These are phyloP conservation scores for Alternaria ventricosa DNA, from an alignment of 2,329 filamentous ascomycete genomes.

Conservation along the genomic window DNA sequence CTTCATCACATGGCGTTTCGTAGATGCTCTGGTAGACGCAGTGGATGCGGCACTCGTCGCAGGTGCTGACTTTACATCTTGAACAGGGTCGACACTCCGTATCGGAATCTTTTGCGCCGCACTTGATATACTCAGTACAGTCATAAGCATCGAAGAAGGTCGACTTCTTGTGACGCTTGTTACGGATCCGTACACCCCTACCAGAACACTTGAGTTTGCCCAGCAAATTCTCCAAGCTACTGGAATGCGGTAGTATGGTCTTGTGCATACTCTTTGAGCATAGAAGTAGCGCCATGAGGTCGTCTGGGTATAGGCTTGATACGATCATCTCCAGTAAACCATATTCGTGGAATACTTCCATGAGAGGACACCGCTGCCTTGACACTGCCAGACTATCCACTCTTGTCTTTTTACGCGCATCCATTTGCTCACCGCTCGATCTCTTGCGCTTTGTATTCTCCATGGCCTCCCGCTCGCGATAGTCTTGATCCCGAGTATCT, in stretches of 20 bases:
- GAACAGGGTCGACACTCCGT: conserved; percentile 34
- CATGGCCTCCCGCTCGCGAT: neutral
- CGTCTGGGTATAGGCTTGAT: conserved; percentile 31
- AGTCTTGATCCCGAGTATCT: neutral
- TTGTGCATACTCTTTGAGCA: conserved; percentile 35
- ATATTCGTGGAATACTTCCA: conserved; percentile 34
- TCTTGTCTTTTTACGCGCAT: conserved; percentile 16
- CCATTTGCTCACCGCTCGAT: conserved; percentile 8
- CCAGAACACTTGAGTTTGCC: conserved; percentile 37
- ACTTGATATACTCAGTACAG: conserved; percentile 32
- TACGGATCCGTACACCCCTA: conserved; percentile 32
- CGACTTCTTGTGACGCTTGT: conserved; percentile 30
- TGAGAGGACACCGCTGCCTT: conserved; percentile 19
- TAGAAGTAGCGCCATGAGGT: conserved; percentile 37
- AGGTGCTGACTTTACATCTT: conserved; percentile 38
- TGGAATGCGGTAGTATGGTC: conserved; percentile 28
- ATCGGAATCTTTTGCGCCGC: conserved; percentile 16
- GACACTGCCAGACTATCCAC: neutral
- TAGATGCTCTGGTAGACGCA: conserved; percentile 43
- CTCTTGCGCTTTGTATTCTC: conserved; percentile 31
- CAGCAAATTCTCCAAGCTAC: conserved; percentile 36
- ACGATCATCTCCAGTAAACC: conserved; percentile 35
- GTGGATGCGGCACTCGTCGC: conserved; percentile 45
- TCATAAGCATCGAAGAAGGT: conserved; percentile 28
- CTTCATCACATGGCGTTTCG: conserved; percentile 28